A percentile compares a stretch with the other conserved stretches of the same genome.
phyloP scores from a whole-genome alignment of 345 rosid genomes.

The Linum usitatissimum region DNA sequence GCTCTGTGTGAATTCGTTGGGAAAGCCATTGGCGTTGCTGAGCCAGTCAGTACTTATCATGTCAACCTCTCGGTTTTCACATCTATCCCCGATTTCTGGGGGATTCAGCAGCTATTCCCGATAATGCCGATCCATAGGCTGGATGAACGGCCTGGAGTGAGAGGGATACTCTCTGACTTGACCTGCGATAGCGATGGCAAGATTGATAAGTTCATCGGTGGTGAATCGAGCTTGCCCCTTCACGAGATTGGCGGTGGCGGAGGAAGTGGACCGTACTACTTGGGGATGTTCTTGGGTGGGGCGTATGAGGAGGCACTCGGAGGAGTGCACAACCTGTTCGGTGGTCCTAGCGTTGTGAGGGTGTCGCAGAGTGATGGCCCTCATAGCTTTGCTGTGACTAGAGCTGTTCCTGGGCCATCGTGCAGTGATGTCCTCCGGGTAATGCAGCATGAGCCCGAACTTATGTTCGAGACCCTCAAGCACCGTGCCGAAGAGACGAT shows the following conservation, averaged over 20 bases:
- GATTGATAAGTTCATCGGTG: constrained; percentile 82
- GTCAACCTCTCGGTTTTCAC: constrained; percentile 84
- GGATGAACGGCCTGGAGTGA: constrained; percentile 57
- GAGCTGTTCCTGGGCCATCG: constrained; percentile 76
- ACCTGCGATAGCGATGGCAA: constrained; percentile 96
- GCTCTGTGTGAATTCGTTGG: constrained; percentile 62
- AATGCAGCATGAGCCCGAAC: constrained; percentile 95
- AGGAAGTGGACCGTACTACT: constrained; percentile 37
- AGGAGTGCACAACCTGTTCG: constrained; percentile 88
- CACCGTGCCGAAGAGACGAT: constrained; percentile 63
- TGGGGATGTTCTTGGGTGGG: constrained; percentile 99
- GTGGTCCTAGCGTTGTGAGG: constrained; percentile 83
- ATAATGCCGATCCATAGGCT: constrained; percentile 78
- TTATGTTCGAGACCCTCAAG: constrained; percentile 88
- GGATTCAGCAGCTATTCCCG: constrained; percentile 84
- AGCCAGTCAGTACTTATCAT: constrained; percentile 55
- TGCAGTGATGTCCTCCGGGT: constrained; percentile 82
- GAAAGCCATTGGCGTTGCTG: constrained; percentile 41
- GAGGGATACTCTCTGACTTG: constrained; percentile 73
- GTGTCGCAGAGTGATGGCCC: constrained; percentile 92
- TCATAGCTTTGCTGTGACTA: constrained; percentile 75
- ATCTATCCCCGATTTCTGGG: constrained; percentile 97
- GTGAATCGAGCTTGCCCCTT: constrained; percentile 74
- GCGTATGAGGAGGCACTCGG: constrained; percentile 99
- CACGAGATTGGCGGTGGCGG: constrained; percentile 47